Conservation (phyloP, 73 alveolate species). For the Symbiodinium pilosum region DNA sequence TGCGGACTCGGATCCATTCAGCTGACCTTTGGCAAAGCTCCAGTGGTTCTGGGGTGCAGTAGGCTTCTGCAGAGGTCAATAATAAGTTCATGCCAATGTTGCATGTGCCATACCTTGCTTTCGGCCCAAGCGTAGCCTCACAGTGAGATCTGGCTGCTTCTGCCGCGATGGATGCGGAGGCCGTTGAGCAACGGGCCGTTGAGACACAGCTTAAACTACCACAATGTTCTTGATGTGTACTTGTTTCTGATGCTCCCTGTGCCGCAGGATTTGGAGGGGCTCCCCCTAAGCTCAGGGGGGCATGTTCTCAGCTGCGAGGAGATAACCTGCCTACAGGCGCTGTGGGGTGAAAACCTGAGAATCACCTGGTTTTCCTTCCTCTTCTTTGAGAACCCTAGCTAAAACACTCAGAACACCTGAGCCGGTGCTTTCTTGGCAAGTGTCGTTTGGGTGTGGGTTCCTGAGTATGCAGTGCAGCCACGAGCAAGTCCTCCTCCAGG, state of each 20-base stretch:
- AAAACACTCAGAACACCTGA: neutral
- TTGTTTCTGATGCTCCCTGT: no score
- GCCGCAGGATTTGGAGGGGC: constrained; percentile 55
- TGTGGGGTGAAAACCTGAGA: no score
- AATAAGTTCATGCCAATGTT: neutral
- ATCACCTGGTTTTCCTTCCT: no score
- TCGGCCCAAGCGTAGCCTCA: neutral
- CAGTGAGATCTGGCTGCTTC: neutral
- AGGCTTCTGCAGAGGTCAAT: no score
- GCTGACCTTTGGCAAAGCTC: no score
- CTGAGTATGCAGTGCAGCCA: no score
- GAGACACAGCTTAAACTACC: no score
- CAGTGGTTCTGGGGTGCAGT: no score
- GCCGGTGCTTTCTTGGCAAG: neutral
- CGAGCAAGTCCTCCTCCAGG: constrained; percentile 34
- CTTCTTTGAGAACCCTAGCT: no score
- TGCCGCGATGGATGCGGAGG: constrained; percentile 3
- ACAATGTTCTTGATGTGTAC: no score
- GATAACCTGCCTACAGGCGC: constrained; percentile 69
- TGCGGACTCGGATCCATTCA: neutral
- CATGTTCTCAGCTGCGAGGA: constrained; percentile 85
- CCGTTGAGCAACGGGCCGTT: neutral
- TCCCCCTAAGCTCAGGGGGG: constrained; percentile 39
- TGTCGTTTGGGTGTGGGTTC: no score
- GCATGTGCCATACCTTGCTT: neutral